A percentile compares a stretch with the other conserved stretches of the same genome.
Conservation (phyloP, 1,284 basidiomycete species). For the Pseudozyma tsukubaensis region DNA sequence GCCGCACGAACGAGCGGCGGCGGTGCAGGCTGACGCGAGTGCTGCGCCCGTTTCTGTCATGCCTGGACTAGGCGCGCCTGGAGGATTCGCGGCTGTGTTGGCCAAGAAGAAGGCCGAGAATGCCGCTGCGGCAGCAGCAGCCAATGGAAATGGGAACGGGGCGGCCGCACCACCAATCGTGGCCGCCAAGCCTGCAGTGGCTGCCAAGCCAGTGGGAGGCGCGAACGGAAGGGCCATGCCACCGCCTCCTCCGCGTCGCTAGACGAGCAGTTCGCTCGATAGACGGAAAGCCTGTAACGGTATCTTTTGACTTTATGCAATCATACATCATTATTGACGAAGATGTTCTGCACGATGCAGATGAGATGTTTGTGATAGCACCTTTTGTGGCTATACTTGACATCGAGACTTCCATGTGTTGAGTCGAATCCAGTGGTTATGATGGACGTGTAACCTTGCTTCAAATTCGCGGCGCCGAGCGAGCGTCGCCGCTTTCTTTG, state of each 20-base stretch:
- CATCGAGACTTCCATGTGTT: too few relatives aligned
- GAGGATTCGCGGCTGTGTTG: slow-evolving; percentile 69
- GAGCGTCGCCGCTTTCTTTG: too few relatives aligned
- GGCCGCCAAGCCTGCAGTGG: slow-evolving; percentile 38
- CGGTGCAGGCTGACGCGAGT: slow-evolving; percentile 61
- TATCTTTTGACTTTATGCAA: too few relatives aligned
- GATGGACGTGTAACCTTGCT: too few relatives aligned
- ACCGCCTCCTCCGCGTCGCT: slow-evolving; percentile 49
- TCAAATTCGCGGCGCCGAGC: too few relatives aligned
- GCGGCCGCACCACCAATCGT: slow-evolving; percentile 22
- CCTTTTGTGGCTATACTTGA: too few relatives aligned
- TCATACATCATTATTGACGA: too few relatives aligned
- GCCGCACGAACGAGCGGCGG: slow-evolving; percentile 61
- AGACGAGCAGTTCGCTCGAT: not conserved
- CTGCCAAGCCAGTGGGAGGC: slow-evolving; percentile 45
- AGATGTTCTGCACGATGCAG: too few relatives aligned
- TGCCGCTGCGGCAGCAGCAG: slow-evolving; percentile 51
- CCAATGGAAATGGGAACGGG: slow-evolving; percentile 26
- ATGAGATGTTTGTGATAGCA: too few relatives aligned
- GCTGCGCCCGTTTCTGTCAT: slow-evolving; percentile 70
- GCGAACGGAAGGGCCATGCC: slow-evolving; percentile 50
- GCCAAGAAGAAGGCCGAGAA: slow-evolving; percentile 69
- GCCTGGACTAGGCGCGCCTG: slow-evolving; percentile 69
- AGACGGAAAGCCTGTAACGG: not conserved
- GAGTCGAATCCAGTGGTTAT: too few relatives aligned